phyloP scores from a whole-genome alignment of 2,329 filamentous ascomycete genomes.

The Penicillium carneum region DNA sequence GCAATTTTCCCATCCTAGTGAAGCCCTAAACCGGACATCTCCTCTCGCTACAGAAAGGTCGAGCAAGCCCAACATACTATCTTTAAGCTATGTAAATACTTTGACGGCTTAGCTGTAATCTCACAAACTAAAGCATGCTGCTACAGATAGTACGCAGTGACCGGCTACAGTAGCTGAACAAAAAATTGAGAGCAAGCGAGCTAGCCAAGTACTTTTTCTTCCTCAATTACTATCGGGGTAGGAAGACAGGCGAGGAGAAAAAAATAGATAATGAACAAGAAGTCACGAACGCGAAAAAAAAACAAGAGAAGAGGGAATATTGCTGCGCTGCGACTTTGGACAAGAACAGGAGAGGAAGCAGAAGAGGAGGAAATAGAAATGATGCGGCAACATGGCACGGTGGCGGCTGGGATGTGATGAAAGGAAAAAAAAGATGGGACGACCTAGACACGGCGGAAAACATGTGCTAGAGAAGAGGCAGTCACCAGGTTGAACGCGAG shows the following conservation, averaged over 20 bases:
- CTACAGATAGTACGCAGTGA: not conserved
- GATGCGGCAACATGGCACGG: constrained; percentile 37
- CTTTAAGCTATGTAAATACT: not conserved
- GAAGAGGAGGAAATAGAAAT: constrained; percentile 32
- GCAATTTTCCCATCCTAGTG: not conserved
- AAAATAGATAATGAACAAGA: constrained; percentile 35
- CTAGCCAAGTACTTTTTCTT: constrained; percentile 39
- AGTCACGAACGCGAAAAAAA: constrained; percentile 36
- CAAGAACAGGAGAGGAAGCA: constrained; percentile 37
- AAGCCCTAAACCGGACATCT: not conserved
- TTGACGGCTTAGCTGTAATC: not conserved
- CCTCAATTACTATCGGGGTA: constrained; percentile 44
- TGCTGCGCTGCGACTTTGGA: constrained; percentile 51
- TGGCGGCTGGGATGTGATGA: constrained; percentile 23
- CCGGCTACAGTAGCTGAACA: not conserved
- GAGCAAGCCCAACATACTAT: not conserved
- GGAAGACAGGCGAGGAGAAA: constrained; percentile 39
- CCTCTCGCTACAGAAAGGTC: not conserved
- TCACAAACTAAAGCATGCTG: not conserved
- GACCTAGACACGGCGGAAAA: constrained; percentile 18
- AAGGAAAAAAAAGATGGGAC: constrained; percentile 25
- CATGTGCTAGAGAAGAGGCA: constrained; percentile 12
- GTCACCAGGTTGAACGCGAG: constrained; percentile 23
- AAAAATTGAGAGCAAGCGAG: constrained; percentile 12
- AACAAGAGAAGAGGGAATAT: constrained; percentile 51